Evolutionary conservation across 768 basidiomycete genomes (phyloP).

Genomic region (Mycena leptocephala): DNA sequence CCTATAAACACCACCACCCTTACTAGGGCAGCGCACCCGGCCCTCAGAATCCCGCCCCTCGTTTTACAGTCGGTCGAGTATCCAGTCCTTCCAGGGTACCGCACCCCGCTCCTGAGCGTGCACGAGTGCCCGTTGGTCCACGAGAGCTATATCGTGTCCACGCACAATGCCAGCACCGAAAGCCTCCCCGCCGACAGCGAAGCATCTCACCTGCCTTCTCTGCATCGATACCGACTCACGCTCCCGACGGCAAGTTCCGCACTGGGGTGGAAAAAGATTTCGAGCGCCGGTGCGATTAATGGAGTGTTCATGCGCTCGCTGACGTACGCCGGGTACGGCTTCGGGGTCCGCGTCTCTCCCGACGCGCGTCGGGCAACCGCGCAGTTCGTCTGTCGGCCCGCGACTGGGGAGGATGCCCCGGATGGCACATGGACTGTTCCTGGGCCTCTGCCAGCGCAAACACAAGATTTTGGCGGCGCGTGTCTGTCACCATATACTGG

Average conservation of each 20-base stretch:
- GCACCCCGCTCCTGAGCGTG: conserved; percentile 12
- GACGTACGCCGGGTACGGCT: neutral
- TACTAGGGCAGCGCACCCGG: neutral
- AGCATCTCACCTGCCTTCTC: neutral
- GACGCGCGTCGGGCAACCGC: neutral
- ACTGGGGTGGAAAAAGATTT: neutral
- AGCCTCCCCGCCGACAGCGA: neutral
- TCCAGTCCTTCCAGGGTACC: conserved; percentile 1
- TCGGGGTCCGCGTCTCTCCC: neutral
- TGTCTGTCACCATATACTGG: conserved; percentile 6
- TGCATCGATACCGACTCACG: conserved; percentile 19
- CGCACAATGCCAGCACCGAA: neutral
- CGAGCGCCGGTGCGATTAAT: neutral
- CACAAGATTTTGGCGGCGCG: neutral
- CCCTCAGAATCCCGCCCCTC: neutral
- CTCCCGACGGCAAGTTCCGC: neutral
- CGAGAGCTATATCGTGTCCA: conserved; percentile 17
- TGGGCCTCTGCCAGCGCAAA: neutral
- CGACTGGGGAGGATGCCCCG: neutral
- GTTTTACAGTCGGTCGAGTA: conserved; percentile 7
- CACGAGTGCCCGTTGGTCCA: neutral
- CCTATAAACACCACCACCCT: neutral
- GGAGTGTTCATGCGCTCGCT: neutral
- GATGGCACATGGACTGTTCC: conserved; percentile 14
- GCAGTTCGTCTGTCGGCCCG: neutral